A percentile compares a stretch with the other conserved stretches of the same genome.
Conservation (phyloP, 805 yeast species). For the Cyberlindnera samutprakarnensis region DNA sequence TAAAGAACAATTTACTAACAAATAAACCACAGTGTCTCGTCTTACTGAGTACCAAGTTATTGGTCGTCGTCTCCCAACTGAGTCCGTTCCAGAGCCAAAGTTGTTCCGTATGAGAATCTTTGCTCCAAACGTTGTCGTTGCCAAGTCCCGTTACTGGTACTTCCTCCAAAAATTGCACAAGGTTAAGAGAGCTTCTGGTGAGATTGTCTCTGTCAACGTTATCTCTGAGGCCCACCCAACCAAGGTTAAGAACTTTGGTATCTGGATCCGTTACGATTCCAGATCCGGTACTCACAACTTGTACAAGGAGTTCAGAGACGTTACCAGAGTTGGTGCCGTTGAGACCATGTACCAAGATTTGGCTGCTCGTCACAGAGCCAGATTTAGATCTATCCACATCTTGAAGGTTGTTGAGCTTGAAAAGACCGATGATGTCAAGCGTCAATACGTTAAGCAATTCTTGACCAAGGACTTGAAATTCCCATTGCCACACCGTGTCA, state of each 20-base stretch:
- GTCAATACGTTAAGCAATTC: slow-evolving; percentile 98
- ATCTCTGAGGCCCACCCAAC: slow-evolving; percentile 95
- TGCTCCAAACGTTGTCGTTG: slow-evolving; percentile 98
- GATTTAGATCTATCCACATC: slow-evolving; percentile 99
- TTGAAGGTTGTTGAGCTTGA: slow-evolving; percentile 98
- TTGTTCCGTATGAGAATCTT: slow-evolving; percentile 99
- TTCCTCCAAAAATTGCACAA: slow-evolving; percentile 98
- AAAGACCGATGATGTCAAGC: slow-evolving; percentile 96
- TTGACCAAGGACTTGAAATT: slow-evolving; percentile 91
- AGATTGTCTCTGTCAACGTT: slow-evolving; percentile 87
- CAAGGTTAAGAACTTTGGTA: slow-evolving; percentile 99
- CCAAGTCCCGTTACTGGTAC: slow-evolving; percentile 99
- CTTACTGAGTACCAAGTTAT: slow-evolving; percentile 99
- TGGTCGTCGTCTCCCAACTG: slow-evolving; percentile 99
- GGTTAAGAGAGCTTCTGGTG: slow-evolving; percentile 99
- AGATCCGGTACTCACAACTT: slow-evolving; percentile 99
- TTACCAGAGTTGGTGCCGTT: slow-evolving; percentile 98
- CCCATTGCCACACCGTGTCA: slow-evolving; percentile 99
- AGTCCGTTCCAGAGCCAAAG: slow-evolving; percentile 98
- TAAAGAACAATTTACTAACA: too few species aligned
- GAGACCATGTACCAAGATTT: slow-evolving; percentile 98
- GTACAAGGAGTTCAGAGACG: slow-evolving; percentile 99
- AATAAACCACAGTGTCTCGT: slow-evolving; percentile 79
- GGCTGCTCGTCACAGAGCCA: slow-evolving; percentile 99
- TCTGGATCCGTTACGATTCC: slow-evolving; percentile 99